Evolutionary conservation across 208 protist species (phyloP).

Genomic region (Acanthamoeba castellanii): DNA sequence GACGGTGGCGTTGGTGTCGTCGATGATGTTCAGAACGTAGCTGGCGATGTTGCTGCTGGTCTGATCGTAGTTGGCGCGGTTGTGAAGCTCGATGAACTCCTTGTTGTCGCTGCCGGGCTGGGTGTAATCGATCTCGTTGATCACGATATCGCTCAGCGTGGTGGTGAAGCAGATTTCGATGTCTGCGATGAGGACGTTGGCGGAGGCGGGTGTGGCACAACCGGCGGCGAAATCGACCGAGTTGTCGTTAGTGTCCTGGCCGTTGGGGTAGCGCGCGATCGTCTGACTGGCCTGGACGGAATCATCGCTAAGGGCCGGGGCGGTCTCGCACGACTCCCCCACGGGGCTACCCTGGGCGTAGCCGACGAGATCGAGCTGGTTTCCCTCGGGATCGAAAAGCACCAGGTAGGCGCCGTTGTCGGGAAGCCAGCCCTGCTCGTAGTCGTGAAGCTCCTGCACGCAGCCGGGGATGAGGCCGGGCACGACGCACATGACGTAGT

Average conservation of each 20-base stretch:
- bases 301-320: not conserved
- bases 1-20: not conserved
- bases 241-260: not conserved
- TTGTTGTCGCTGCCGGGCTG: not conserved
- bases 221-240: not conserved
- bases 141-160: not conserved
- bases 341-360: not conserved
- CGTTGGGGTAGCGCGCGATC: not conserved
- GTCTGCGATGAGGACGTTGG: not conserved
- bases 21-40: not conserved
- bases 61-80: not conserved
- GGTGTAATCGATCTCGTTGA: constrained; percentile 53
- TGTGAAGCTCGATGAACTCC: constrained; percentile 53
- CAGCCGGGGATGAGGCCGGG: not conserved
- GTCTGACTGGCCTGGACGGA: too few species aligned
- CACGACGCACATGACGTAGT: constrained; percentile 35
- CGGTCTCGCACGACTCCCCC: not conserved
- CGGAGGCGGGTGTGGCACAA: not conserved
- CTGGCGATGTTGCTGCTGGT: too few species aligned
- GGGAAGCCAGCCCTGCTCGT: not conserved
- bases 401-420: not conserved
- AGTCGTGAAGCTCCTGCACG: not conserved
- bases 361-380: not conserved
- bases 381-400: not conserved
- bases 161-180: not conserved